These are phyloP conservation scores for Fragaria iinumae DNA, from an alignment of 306 rosid genomes.

Conservation along the genomic window DNA sequence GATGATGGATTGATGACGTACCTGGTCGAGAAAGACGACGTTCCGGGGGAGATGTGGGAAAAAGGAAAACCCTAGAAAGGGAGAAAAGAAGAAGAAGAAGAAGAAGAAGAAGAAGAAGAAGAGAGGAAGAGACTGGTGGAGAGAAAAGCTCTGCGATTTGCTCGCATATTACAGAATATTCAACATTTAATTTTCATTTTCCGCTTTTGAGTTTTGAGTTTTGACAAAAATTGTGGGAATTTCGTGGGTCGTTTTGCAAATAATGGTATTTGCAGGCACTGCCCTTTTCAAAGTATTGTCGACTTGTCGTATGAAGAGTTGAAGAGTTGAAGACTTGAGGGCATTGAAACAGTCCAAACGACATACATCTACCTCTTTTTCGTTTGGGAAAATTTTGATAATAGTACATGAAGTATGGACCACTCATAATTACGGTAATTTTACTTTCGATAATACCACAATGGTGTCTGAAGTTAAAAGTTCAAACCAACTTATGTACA, in stretches of 20 bases:
- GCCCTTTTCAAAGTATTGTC: not conserved
- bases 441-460: no score
- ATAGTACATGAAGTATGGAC: no score
- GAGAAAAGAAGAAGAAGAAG: not conserved
- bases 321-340: no score
- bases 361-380: no score
- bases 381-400: no score
- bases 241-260: not conserved
- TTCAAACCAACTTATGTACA: no score
- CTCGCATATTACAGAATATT: conserved; percentile 11
- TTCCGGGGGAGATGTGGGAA: conserved; percentile 20
- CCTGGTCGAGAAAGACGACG: conserved; percentile 29
- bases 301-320: no score
- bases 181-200: not conserved
- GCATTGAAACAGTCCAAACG: no score
- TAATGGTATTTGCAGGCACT: not conserved
- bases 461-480: no score
- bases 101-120: not conserved
- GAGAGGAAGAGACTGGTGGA: conserved; percentile 23
- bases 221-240: not conserved
- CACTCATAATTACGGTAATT: no score
- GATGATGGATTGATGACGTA: conserved; percentile 18
- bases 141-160: conserved; percentile 34
- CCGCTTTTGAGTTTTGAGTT: no score
- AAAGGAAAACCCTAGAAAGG: conserved; percentile 20